Evolutionary conservation across 306 rosid species (phyloP).

Genomic region (Astragalus glycyphyllos): DNA sequence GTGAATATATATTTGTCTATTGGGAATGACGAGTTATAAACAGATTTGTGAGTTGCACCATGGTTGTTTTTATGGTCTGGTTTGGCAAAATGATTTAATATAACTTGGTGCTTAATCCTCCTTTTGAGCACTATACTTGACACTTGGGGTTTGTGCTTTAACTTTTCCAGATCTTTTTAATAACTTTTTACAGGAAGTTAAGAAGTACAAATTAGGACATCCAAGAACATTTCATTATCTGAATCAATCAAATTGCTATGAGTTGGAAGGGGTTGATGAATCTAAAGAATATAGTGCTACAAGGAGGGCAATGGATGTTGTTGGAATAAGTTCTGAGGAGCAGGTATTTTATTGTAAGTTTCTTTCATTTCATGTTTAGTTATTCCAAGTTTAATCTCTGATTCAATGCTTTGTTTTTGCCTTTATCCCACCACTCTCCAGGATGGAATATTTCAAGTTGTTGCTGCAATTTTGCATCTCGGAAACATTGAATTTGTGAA

Average conservation of each 20-base stretch:
- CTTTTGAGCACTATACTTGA: slow-evolving; percentile 6
- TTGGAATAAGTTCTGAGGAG: slow-evolving; percentile 84
- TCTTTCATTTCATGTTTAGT: slow-evolving; percentile 37
- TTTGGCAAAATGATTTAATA: background rate
- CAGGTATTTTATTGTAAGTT: slow-evolving; percentile 65
- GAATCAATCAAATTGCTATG: slow-evolving; percentile 81
- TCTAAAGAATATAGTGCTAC: slow-evolving; percentile 79
- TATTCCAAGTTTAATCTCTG: slow-evolving; percentile 35
- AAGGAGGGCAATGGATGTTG: slow-evolving; percentile 91
- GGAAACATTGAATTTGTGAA: slow-evolving; percentile 95
- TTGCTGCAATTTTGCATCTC: slow-evolving; percentile 96
- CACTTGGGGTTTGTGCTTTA: background rate
- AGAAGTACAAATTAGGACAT: slow-evolving; percentile 86
- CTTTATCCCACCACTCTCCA: slow-evolving; percentile 39
- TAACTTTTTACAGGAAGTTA: slow-evolving; percentile 61
- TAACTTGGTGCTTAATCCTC: background rate
- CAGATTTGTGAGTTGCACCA: slow-evolving; percentile 6
- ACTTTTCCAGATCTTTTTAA: background rate
- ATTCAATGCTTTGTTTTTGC: slow-evolving; percentile 31
- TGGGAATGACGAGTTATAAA: slow-evolving; percentile 4
- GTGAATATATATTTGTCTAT: slow-evolving; percentile 4
- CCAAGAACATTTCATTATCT: slow-evolving; percentile 88
- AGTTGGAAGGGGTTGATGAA: slow-evolving; percentile 87
- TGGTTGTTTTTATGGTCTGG: background rate
- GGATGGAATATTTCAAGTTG: slow-evolving; percentile 98